A percentile compares a stretch with the other conserved stretches of the same genome.
These are phyloP conservation scores for Talaromyces trachyspermus DNA, from an alignment of 495 filamentous ascomycete species.

Conservation along the genomic window DNA sequence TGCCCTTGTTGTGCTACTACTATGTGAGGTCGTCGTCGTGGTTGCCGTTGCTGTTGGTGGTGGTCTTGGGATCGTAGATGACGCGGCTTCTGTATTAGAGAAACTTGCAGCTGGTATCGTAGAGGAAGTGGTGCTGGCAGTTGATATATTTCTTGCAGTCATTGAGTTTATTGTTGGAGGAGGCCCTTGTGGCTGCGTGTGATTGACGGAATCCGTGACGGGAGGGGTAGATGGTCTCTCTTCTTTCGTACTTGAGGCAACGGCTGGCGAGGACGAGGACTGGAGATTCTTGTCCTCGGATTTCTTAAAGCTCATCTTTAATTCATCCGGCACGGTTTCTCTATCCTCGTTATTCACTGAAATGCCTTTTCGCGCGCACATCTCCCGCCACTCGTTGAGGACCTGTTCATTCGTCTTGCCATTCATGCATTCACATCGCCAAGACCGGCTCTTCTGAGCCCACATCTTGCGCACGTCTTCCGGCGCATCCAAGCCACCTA, in stretches of 20 bases:
- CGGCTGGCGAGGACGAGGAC: too few species aligned
- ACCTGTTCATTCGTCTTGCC: constrained; percentile 63
- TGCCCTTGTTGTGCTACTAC: background rate
- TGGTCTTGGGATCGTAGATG: constrained; percentile 5
- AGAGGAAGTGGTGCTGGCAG: background rate
- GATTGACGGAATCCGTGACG: too few species aligned
- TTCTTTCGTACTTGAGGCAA: too few species aligned
- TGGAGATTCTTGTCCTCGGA: too few species aligned
- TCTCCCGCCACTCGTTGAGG: constrained; percentile 56
- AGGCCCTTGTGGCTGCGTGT: background rate
- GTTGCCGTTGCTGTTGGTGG: constrained; percentile 5
- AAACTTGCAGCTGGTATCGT: background rate
- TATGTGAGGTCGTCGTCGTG: constrained; percentile 9
- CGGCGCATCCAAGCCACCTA: constrained; percentile 76
- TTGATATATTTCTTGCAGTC: constrained; percentile 6
- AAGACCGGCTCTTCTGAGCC: constrained; percentile 54
- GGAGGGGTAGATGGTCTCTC: too few species aligned
- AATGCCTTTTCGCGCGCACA: constrained; percentile 44
- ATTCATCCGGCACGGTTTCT: constrained; percentile 37
- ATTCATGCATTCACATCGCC: constrained; percentile 57
- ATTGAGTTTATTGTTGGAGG: background rate
- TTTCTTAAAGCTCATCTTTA: constrained; percentile 40
- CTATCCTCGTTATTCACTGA: constrained; percentile 31
- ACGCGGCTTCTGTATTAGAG: background rate
- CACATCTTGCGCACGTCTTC: constrained; percentile 54